These are phyloP conservation scores for Sclerospora graminicola DNA, from an alignment of 352 stramenopile species.

Conservation along the genomic window DNA sequence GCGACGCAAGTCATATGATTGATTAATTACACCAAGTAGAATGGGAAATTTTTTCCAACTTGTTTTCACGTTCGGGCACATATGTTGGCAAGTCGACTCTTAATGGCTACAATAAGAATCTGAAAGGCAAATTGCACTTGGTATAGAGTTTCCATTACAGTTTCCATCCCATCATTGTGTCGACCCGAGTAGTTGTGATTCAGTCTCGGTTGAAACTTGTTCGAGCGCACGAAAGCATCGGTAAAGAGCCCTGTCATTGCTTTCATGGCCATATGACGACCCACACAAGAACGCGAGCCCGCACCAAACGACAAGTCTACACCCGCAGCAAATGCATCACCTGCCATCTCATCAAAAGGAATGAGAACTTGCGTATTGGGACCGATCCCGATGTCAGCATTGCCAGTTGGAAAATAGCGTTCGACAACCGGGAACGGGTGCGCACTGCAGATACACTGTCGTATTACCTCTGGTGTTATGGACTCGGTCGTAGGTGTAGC, in stretches of 20 bases:
- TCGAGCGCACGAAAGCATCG: constrained; percentile 15
- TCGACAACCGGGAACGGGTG: constrained; percentile 24
- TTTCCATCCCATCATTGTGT: constrained; percentile 25
- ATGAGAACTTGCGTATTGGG: constrained; percentile 24
- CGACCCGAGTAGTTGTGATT: constrained; percentile 28
- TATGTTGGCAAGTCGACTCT: not conserved
- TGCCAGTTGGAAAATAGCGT: constrained; percentile 13
- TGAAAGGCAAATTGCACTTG: constrained; percentile 11
- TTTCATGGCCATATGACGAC: constrained; percentile 28
- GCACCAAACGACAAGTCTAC: constrained; percentile 24
- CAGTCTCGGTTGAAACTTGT: constrained; percentile 16
- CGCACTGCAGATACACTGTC: constrained; percentile 19
- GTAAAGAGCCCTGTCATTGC: constrained; percentile 23
- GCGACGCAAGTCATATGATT: too few species aligned
- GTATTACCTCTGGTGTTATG: constrained; percentile 19
- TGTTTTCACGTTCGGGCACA: not conserved
- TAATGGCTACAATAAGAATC: constrained; percentile 1
- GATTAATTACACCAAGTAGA: too few species aligned
- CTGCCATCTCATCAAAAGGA: constrained; percentile 21
- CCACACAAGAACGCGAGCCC: constrained; percentile 17
- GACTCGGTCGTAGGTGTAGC: constrained; percentile 2
- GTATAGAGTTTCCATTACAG: constrained; percentile 13
- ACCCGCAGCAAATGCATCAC: constrained; percentile 19
- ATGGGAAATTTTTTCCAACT: too few species aligned
- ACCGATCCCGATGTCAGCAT: constrained; percentile 8